phyloP scores from a whole-genome alignment of 192 early-diverging fungal genomes.

The Backusella westeae region DNA sequence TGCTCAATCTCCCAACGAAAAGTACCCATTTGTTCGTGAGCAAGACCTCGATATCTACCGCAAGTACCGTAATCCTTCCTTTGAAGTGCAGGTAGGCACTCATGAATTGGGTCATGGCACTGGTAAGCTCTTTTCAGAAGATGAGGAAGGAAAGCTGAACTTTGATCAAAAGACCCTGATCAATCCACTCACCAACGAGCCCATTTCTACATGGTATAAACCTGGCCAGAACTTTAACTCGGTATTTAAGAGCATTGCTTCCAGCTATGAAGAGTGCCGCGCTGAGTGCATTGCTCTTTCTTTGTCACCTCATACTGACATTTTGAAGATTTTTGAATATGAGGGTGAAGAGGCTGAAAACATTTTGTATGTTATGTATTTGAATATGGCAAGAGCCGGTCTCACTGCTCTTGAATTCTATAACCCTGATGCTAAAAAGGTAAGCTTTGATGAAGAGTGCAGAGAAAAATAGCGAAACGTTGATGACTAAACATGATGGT shows the following conservation, averaged over 20 bases:
- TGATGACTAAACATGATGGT: background rate
- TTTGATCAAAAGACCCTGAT: constrained; percentile 44
- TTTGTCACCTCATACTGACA: constrained; percentile 35
- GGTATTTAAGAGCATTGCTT: constrained; percentile 46
- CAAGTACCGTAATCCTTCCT: constrained; percentile 39
- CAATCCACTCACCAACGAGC: constrained; percentile 45
- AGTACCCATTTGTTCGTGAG: constrained; percentile 45
- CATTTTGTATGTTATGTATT: constrained; percentile 46
- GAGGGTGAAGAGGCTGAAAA: constrained; percentile 45
- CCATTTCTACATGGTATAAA: constrained; percentile 53
- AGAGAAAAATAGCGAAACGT: constrained; percentile 16
- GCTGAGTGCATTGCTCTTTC: constrained; percentile 56
- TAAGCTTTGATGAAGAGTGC: background rate
- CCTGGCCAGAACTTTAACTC: constrained; percentile 59
- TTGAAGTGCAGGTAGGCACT: constrained; percentile 61
- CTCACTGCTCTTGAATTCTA: constrained; percentile 52
- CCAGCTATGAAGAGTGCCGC: constrained; percentile 52
- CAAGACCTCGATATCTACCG: constrained; percentile 47
- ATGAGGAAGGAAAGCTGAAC: constrained; percentile 47
- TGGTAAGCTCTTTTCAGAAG: constrained; percentile 56
- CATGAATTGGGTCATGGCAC: constrained; percentile 65
- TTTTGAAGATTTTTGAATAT: constrained; percentile 53
- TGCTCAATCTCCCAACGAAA: constrained; percentile 48
- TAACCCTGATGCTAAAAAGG: constrained; percentile 40
- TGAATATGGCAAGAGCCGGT: constrained; percentile 61